A percentile compares a stretch with the other conserved stretches of the same genome.
phyloP scores from a whole-genome alignment of 2,329 filamentous ascomycete genomes.

The Pseudocercospora vitis region DNA sequence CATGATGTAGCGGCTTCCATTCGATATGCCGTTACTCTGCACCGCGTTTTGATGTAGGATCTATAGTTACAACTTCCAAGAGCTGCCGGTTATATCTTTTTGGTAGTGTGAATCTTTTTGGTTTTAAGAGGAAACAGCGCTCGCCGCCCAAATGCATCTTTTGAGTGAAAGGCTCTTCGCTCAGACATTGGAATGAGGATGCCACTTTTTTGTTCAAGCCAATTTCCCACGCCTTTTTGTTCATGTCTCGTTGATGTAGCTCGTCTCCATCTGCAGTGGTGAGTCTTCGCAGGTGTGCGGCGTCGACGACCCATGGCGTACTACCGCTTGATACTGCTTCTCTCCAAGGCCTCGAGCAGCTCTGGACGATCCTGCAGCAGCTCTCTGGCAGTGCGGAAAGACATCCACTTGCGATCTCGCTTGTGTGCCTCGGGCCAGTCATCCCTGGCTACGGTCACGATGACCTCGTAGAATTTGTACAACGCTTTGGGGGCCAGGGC shows the following conservation, averaged over 20 bases:
- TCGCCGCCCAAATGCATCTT: constrained; percentile 1
- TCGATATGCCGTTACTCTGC: too few relatives aligned
- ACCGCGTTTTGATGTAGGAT: background rate
- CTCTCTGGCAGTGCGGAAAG: constrained; percentile 76
- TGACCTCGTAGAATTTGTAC: constrained; percentile 83
- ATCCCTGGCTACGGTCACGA: constrained; percentile 78
- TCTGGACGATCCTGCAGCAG: constrained; percentile 78
- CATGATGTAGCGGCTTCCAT: constrained; percentile 1
- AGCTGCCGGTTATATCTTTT: background rate
- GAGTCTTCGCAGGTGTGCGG: background rate
- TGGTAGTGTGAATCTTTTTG: background rate
- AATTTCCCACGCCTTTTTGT: background rate
- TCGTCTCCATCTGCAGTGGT: background rate
- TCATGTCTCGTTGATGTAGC: background rate
- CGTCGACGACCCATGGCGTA: background rate
- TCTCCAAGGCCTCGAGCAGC: constrained; percentile 80
- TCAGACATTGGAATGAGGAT: too few relatives aligned
- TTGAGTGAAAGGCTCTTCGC: background rate
- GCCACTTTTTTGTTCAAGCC: background rate
- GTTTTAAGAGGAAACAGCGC: background rate
- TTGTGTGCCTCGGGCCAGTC: constrained; percentile 96
- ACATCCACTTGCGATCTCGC: constrained; percentile 86
- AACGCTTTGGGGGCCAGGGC: constrained; percentile 66
- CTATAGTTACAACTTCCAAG: background rate
- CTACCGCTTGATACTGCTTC: constrained; percentile 54